phyloP scores from a whole-genome alignment of 1,284 basidiomycete species.

The Cutaneotrichosporon sp. region DNA sequence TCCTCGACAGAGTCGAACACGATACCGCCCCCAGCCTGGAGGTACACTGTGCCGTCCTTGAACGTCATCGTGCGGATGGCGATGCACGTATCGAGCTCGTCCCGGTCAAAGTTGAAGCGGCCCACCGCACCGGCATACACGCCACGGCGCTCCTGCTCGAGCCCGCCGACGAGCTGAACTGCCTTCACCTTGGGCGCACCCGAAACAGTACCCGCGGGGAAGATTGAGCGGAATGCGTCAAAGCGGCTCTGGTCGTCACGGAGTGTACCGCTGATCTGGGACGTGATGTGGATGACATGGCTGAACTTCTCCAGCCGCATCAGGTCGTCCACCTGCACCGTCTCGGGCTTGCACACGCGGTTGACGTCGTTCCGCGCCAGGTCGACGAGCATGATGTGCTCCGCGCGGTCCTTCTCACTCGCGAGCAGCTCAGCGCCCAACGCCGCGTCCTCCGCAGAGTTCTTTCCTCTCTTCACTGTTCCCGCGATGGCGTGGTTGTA shows the following conservation, averaged over 20 bases:
- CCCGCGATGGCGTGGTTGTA: conserved; percentile 98
- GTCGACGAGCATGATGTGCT: conserved; percentile 99
- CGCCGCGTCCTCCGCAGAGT: conserved; percentile 73
- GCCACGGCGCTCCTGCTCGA: conserved; percentile 86
- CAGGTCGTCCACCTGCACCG: conserved; percentile 91
- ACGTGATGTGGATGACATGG: conserved; percentile 97
- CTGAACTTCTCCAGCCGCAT: conserved; percentile 95
- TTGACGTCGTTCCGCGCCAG: conserved; percentile 99
- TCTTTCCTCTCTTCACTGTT: conserved; percentile 83
- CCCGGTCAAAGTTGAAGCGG: conserved; percentile 89
- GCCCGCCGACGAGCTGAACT: conserved; percentile 81
- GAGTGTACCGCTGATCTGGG: conserved; percentile 84
- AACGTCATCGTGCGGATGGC: conserved; percentile 98
- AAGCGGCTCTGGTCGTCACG: conserved; percentile 82
- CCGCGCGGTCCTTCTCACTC: conserved; percentile 92
- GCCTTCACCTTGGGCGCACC: conserved; percentile 99
- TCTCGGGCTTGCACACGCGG: conserved; percentile 89
- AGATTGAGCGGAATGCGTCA: conserved; percentile 97
- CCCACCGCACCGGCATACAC: conserved; percentile 98
- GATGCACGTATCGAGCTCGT: conserved; percentile 98
- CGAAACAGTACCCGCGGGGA: conserved; percentile 98
- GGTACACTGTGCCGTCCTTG: conserved; percentile 84
- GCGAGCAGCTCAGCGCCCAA: conserved; percentile 68
- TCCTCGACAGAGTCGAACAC: conserved; percentile 97
- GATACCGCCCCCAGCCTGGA: conserved; percentile 92